These are phyloP conservation scores for Pisolithus thermaeus DNA, from an alignment of 1,284 basidiomycete species.

Conservation along the genomic window DNA sequence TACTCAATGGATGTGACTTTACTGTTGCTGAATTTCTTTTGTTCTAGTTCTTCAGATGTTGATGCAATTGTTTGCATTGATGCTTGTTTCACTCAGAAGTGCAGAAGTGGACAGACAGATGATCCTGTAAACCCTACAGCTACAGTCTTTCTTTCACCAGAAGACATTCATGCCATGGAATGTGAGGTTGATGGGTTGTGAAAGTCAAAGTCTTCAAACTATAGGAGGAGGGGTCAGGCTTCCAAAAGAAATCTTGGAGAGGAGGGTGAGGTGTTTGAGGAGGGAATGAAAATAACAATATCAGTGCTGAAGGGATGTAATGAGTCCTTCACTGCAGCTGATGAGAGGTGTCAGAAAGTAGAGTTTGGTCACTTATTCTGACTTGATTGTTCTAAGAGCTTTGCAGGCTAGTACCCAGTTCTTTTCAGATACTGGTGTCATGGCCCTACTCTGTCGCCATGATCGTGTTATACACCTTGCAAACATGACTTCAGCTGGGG, in stretches of 20 bases:
- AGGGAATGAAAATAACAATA: slow-evolving; percentile 5
- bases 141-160: slow-evolving; percentile 8
- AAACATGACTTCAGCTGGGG: slow-evolving; percentile 18
- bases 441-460: slow-evolving; percentile 22
- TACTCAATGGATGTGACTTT: not conserved
- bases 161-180: slow-evolving; percentile 6
- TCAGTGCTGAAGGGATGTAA: not conserved
- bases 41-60: not conserved
- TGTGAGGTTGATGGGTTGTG: not conserved
- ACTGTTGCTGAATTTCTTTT: not conserved
- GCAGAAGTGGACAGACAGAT: not conserved
- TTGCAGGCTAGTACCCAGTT: slow-evolving; percentile 11
- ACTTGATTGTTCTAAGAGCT: too few relatives aligned
- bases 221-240: too few relatives aligned
- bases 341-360: slow-evolving; percentile 11
- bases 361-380: too few relatives aligned
- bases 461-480: slow-evolving; percentile 15
- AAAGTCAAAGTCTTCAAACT: too few relatives aligned
- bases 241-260: too few relatives aligned
- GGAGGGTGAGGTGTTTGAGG: not conserved
- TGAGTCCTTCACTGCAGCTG: slow-evolving; percentile 16
- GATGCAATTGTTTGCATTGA: slow-evolving; percentile 9
- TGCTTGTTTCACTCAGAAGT: slow-evolving; percentile 9
- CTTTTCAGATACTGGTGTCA: slow-evolving; percentile 16
- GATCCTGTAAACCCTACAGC: slow-evolving; percentile 1